Conservation (phyloP, 352 stramenopile species). For the Globisporangium parvum region DNA sequence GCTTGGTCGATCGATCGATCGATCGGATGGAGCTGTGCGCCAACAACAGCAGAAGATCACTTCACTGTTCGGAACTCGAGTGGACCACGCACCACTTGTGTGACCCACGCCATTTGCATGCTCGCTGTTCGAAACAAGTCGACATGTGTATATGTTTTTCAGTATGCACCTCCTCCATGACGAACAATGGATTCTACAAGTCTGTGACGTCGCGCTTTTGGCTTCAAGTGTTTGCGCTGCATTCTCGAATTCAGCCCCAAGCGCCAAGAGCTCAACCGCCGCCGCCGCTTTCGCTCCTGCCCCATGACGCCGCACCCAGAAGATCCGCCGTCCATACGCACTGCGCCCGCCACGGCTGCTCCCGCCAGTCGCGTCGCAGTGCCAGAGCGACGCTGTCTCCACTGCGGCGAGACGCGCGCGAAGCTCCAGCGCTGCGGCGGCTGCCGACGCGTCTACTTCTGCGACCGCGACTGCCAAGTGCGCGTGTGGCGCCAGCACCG, state of each 20-base stretch:
- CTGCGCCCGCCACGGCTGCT: too few relatives aligned
- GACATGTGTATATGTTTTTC: too few relatives aligned
- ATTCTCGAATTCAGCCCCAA: too few relatives aligned
- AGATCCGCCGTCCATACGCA: too few relatives aligned
- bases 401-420: constrained; percentile 33
- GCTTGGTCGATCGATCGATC: neutral
- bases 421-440: constrained; percentile 66
- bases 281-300: too few relatives aligned
- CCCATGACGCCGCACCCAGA: too few relatives aligned
- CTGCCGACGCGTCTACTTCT: constrained; percentile 71
- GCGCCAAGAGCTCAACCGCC: too few relatives aligned
- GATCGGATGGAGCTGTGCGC: neutral
- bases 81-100: neutral
- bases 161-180: too few relatives aligned
- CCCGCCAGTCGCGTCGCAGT: too few relatives aligned
- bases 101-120: neutral
- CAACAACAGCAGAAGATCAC: neutral
- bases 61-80: neutral
- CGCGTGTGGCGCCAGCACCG: constrained; percentile 56
- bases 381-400: constrained; percentile 22
- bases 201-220: neutral
- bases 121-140: too few relatives aligned
- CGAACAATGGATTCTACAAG: neutral
- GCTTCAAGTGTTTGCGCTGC: too few relatives aligned
- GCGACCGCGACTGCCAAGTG: constrained; percentile 68